Evolutionary conservation across 164 flowering plant genomes (phyloP), one percentile per base, ranked within the genome.

Genomic region (Stephania yunnanensis): DNA sequence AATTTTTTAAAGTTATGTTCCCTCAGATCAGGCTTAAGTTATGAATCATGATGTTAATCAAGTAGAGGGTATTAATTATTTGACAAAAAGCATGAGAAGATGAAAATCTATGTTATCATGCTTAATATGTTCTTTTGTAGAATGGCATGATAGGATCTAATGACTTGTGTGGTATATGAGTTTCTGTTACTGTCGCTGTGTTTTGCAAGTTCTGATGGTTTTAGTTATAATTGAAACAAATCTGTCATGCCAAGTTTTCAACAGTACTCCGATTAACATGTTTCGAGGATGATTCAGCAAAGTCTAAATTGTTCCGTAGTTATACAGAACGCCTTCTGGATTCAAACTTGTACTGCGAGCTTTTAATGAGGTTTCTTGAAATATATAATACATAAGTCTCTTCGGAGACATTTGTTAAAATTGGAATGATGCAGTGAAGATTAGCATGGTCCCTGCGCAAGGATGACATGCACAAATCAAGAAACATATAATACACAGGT

Each of bases 1-100:
- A 46, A 75, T 68, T 68, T 10, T 64, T 45, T 77, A 72, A 19
- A 68, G 64, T 52, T 45, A 44, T 5, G 52, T 5, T 25, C 45
- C 46, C 2, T 36, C 42, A 36, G 42, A 36, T 36, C 42, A 36
- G 42, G 42, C 42, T 36, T 36, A 36, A 36, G 42, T 36, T 36
- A 68, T 50, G 55, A 50, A 50, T 11, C 13, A 50, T 50, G 12
- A 2, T 11, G 55, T 50, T 10, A 50, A 7, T 9, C 55, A 10
- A 48, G 13, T 48, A 12, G 13, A 48, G 53, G 53, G 53, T 48
- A 48, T 48, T 48, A 48, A 48, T 4, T 36, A 36, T 36, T 36
- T 36, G 53, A 48, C 53, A 8, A 12, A 8, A 48, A 48, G 4
- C 11, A 48, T 48, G 6, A 48, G 13, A 48, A 48, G 53, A 48